Evolutionary conservation across 2,329 filamentous ascomycete species (phyloP).

Genomic region (Parastagonospora avenae): DNA sequence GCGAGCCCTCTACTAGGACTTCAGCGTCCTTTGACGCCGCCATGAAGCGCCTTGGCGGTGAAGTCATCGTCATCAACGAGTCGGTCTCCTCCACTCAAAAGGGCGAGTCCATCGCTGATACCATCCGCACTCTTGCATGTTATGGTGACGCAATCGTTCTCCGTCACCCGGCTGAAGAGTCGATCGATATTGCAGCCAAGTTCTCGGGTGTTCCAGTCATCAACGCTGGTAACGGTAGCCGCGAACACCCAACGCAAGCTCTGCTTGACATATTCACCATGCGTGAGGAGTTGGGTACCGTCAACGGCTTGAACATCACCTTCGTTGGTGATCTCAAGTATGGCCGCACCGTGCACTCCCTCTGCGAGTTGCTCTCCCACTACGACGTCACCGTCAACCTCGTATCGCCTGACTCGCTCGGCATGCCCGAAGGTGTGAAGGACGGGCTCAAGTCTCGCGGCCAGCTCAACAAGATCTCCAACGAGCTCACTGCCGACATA

Average conservation of each 20-base stretch:
- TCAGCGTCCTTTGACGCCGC: conserved; percentile 96
- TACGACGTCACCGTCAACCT: conserved; percentile 96
- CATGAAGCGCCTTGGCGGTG: conserved; percentile 95
- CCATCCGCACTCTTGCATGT: conserved; percentile 88
- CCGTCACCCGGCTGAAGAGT: conserved; percentile 83
- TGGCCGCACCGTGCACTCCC: conserved; percentile 91
- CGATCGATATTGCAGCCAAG: conserved; percentile 81
- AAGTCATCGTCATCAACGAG: conserved; percentile 81
- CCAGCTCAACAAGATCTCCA: conserved; percentile 76
- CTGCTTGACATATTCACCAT: conserved; percentile 99
- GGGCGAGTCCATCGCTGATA: conserved; percentile 92
- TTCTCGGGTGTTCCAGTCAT: conserved; percentile 91
- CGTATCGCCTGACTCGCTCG: conserved; percentile 79
- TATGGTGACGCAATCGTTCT: conserved; percentile 97
- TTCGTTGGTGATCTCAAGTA: conserved; percentile 93
- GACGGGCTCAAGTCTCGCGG: conserved; percentile 73
- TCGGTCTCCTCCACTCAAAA: conserved; percentile 88
- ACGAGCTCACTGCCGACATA: conserved; percentile 83
- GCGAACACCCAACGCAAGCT: conserved; percentile 96
- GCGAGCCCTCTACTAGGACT: conserved; percentile 94
- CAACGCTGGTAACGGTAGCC: conserved; percentile 94
- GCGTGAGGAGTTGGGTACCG: conserved; percentile 93
- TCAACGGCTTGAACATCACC: conserved; percentile 93
- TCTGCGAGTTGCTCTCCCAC: conserved; percentile 91
- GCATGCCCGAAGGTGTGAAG: conserved; percentile 76